Base-by-base conservation (phyloP, 371 early-diverging fungal species). In the Chytridium lagenaria region DNA sequence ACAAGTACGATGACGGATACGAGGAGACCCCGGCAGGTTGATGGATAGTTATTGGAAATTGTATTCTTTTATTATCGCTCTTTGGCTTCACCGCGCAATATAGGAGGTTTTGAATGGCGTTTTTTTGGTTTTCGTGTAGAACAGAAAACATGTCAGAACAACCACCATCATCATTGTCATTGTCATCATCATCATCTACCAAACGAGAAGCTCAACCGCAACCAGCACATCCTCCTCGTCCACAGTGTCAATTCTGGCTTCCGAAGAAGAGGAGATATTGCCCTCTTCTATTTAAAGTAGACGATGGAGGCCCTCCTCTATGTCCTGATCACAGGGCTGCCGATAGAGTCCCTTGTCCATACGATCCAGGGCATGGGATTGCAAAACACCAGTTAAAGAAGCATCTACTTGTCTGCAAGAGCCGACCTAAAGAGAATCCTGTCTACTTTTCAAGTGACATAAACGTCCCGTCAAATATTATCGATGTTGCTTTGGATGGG, bases 181-280 rank as follows among this genome's bases (percentile, higher is more conserved):
- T n/a, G n/a, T n/a, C n/a, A n/a, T n/a, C n/a, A n/a, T n/a, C n/a
- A n/a, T n/a, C n/a, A n/a, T n/a, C n/a, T n/a, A n/a, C n/a, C 57
- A 57, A 57, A 38, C 63, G 23, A 63, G 63, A 63, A 12, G 36
- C 26, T 31, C 33, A 19, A 57, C 3, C 34, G 19, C 10, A 5
- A 3, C 63, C 63, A 19, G 7, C 63, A 63, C 19, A 5, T 33
- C 63, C 63, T 7, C 63, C 63, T 30, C 63, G 31, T 5, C 63
- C 63, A 16, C 72, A 66, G 38, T 72, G 72, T 39, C 49, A 28
- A 16, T 44, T 23, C 34, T 59, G 51, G n/a, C 26, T 67, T 10
- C 39, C 28, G 26, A 23, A 36, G 23, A 72, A 72, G 72, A 65
- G 49, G 39, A 50, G 72, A 34, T 67, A 50, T 59, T 72, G 72